These are phyloP conservation scores for Sugiyamaella paludigena DNA, from an alignment of 1,139 yeast species.

Conservation along the genomic window DNA sequence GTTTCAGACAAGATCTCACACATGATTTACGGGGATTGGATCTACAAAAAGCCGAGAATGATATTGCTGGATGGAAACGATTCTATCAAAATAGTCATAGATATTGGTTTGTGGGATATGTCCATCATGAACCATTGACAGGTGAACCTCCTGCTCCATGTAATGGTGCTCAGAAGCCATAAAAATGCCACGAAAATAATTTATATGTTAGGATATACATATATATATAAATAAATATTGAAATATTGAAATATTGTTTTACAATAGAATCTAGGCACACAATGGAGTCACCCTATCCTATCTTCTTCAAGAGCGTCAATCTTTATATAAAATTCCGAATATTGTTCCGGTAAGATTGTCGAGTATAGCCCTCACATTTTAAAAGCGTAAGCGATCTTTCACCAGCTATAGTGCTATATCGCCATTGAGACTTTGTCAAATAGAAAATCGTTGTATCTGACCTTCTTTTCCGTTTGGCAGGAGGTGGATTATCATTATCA, in stretches of 20 bases:
- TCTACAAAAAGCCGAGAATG: conserved; percentile 30
- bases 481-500: not conserved
- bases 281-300: no score
- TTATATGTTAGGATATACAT: not conserved
- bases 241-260: not conserved
- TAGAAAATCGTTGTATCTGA: conserved; percentile 5
- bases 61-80: conserved; percentile 49
- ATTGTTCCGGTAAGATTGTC: conserved; percentile 10
- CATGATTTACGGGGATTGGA: conserved; percentile 64
- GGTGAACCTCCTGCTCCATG: conserved; percentile 43
- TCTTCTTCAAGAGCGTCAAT: no score
- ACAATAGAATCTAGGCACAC: not conserved
- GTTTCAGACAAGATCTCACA: conserved; percentile 58
- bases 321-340: conserved; percentile 17
- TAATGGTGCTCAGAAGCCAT: conserved; percentile 19
- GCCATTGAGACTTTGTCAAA: conserved; percentile 24
- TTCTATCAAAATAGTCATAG: conserved; percentile 48
- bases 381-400: conserved; percentile 16
- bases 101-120: conserved; percentile 67
- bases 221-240: not conserved
- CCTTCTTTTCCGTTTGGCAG: conserved; percentile 10
- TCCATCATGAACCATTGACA: conserved; percentile 42
- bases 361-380: conserved; percentile 23
- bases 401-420: conserved; percentile 16
- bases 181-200: not conserved